These are phyloP conservation scores for Colletotrichum sublineola DNA, from an alignment of 2,329 filamentous ascomycete species.

Conservation along the genomic window DNA sequence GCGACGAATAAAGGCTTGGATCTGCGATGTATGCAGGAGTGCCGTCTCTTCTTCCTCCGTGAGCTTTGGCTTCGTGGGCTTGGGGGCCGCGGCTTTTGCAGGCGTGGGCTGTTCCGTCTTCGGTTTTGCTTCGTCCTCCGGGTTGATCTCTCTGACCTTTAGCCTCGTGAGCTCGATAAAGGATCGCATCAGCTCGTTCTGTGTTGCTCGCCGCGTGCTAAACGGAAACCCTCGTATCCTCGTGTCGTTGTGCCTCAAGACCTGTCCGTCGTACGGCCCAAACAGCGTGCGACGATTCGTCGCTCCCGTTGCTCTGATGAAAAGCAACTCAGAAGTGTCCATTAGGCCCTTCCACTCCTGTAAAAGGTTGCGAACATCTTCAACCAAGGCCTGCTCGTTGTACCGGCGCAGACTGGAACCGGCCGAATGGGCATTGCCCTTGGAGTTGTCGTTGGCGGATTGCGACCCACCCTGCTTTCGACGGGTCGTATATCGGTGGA, in stretches of 20 bases:
- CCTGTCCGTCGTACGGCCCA: conserved; percentile 90
- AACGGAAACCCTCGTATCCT: conserved; percentile 92
- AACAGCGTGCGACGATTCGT: conserved; percentile 91
- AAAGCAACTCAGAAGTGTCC: conserved; percentile 86
- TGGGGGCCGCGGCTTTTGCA: conserved; percentile 53
- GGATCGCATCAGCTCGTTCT: conserved; percentile 92
- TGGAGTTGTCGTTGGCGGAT: conserved; percentile 93
- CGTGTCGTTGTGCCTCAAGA: conserved; percentile 82
- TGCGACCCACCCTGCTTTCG: conserved; percentile 97
- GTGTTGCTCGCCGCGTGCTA: conserved; percentile 89
- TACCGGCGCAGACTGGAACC: conserved; percentile 91
- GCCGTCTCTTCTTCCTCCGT: conserved; percentile 88
- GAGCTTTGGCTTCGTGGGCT: conserved; percentile 71
- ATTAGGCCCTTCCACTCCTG: conserved; percentile 88
- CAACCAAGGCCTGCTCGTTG: conserved; percentile 90
- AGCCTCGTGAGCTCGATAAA: conserved; percentile 94
- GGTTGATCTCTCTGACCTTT: conserved; percentile 84
- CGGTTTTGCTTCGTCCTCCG: conserved; percentile 67
- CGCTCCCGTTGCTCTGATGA: conserved; percentile 88
- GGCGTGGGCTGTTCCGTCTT: conserved; percentile 53
- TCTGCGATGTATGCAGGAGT: conserved; percentile 86
- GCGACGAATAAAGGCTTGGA: conserved; percentile 88
- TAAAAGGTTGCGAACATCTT: conserved; percentile 88
- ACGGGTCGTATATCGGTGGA: conserved; percentile 95
- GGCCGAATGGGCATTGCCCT: conserved; percentile 93